phyloP scores from a whole-genome alignment of 1,284 basidiomycete genomes.

The Naganishia sp. region DNA sequence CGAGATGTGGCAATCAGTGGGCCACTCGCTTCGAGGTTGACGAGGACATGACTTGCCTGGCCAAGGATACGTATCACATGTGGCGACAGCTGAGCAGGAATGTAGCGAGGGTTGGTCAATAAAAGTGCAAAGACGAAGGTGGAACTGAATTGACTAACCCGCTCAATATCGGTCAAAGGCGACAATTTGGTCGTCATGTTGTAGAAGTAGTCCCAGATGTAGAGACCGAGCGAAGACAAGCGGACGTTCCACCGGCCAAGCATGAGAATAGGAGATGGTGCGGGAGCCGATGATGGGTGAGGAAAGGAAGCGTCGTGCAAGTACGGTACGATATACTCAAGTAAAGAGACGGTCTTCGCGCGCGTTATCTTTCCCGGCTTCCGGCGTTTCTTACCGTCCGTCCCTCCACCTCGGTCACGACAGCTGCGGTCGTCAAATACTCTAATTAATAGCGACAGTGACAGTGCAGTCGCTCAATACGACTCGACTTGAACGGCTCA shows the following conservation, averaged over 20 bases:
- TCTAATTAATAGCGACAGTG: too few relatives aligned
- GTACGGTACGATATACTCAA: too few relatives aligned
- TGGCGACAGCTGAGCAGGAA: conserved; percentile 11
- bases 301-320: too few relatives aligned
- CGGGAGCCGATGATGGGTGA: too few relatives aligned
- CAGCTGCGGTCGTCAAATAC: too few relatives aligned
- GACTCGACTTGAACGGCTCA: too few relatives aligned
- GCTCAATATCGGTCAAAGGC: conserved; percentile 1
- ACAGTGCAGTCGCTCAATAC: too few relatives aligned
- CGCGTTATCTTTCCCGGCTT: too few relatives aligned
- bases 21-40: too few relatives aligned
- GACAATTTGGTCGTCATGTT: conserved; percentile 20
- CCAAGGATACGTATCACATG: conserved; percentile 26
- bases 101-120: background rate
- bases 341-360: too few relatives aligned
- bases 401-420: too few relatives aligned
- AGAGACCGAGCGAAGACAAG: conserved; percentile 11
- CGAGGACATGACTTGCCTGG: conserved; percentile 10
- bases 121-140: background rate
- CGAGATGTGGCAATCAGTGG: background rate
- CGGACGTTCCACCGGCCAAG: conserved; percentile 18
- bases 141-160: background rate
- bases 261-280: background rate
- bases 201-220: conserved; percentile 21
- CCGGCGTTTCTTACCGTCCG: too few relatives aligned